Evolutionary conservation across 805 yeast species (phyloP).

Genomic region (Yarrowia sp.): DNA sequence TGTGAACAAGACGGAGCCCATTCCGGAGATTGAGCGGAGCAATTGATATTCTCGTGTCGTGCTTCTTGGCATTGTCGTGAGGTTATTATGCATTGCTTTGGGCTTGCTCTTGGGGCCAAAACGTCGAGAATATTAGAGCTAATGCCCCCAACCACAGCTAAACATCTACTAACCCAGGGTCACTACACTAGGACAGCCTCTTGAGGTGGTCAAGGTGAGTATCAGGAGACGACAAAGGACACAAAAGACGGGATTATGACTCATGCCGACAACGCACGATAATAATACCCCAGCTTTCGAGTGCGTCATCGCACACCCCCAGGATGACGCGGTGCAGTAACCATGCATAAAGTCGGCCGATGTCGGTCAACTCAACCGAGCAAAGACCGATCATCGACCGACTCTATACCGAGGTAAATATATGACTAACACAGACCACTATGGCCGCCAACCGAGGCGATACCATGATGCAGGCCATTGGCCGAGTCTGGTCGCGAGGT

Average conservation of each 20-base stretch:
- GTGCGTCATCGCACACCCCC: conserved; percentile 22
- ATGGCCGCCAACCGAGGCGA: conserved; percentile 94
- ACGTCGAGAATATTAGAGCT: background rate
- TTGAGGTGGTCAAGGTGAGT: conserved; percentile 68
- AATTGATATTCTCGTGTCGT: too few species aligned
- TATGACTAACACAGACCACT: conserved; percentile 58
- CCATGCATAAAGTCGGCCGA: conserved; percentile 18
- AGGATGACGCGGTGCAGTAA: background rate
- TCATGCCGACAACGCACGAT: background rate
- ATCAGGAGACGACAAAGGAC: background rate
- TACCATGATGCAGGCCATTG: conserved; percentile 62
- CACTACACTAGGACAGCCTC: conserved; percentile 93
- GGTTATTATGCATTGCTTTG: too few species aligned
- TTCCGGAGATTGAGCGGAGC: too few species aligned
- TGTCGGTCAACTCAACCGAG: background rate
- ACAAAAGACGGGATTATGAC: background rate
- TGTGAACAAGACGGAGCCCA: background rate
- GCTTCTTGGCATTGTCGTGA: too few species aligned
- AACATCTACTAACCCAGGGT: conserved; percentile 43
- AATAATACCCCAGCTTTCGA: conserved; percentile 19
- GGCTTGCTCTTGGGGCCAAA: too few species aligned
- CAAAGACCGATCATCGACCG: background rate
- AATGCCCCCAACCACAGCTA: background rate
- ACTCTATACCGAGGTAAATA: background rate
- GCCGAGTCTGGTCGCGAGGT: conserved; percentile 87